These are phyloP conservation scores for Lobulomyces angularis DNA, from an alignment of 192 early-diverging fungal species.

Conservation along the genomic window DNA sequence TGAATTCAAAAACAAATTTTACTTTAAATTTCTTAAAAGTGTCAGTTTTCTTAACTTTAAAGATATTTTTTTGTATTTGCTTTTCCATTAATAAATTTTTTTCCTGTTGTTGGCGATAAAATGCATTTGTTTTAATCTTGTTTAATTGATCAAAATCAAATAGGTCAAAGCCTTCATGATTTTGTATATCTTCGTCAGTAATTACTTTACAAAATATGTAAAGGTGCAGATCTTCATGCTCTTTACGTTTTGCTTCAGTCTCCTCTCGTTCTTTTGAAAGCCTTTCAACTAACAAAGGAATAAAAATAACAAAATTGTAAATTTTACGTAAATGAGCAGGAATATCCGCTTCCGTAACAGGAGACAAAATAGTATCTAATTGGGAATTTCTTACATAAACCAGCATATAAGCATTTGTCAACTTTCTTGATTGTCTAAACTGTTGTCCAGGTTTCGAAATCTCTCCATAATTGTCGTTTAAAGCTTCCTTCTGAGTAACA, in stretches of 20 bases:
- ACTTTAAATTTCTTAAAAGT: constrained; percentile 26
- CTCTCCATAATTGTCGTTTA: constrained; percentile 84
- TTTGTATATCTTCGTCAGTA: constrained; percentile 50
- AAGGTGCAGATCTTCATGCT: constrained; percentile 56
- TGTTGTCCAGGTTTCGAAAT: constrained; percentile 26
- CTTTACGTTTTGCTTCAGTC: constrained; percentile 47
- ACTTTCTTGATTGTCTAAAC: constrained; percentile 69
- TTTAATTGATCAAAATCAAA: constrained; percentile 56
- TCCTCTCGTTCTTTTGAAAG: constrained; percentile 52
- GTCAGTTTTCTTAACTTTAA: constrained; percentile 45
- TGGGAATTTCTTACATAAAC: constrained; percentile 82
- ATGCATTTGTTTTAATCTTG: constrained; percentile 15
- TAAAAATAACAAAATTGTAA: not conserved
- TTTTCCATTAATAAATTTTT: too few relatives aligned
- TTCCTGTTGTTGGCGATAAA: too few relatives aligned
- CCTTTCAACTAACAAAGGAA: constrained; percentile 3
- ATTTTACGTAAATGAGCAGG: constrained; percentile 62
- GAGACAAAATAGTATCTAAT: constrained; percentile 55
- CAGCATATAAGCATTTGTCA: constrained; percentile 99
- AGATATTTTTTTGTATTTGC: too few relatives aligned
- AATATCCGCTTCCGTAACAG: constrained; percentile 55
- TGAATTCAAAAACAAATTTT: too few relatives aligned
- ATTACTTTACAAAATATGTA: constrained; percentile 55
- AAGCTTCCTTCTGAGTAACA: constrained; percentile 62
- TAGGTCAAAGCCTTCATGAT: constrained; percentile 79